Conservation (phyloP, 140 eudicot species). For the Ambrosia hybrid region DNA sequence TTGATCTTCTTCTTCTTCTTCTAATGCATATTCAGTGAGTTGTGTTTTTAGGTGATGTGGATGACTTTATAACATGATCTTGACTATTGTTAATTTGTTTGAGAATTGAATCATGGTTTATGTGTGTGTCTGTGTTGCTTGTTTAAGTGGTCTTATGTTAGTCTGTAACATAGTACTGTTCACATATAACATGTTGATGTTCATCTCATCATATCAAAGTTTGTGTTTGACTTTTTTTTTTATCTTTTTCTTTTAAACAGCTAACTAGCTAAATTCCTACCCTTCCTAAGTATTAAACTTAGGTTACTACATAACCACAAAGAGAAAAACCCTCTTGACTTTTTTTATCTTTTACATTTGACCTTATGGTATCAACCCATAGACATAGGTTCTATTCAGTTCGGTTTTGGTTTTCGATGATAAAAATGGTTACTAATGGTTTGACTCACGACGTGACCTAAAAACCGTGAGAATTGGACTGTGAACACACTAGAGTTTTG, state of each 20-base stretch:
- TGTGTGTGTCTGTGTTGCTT: too few species aligned
- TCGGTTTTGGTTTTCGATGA: too few species aligned
- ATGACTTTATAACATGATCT: not conserved
- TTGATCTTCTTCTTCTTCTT: not conserved
- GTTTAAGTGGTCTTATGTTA: constrained; percentile 5
- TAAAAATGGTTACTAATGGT: too few species aligned
- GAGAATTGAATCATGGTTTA: too few species aligned
- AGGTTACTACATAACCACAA: too few species aligned
- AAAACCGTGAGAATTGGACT: too few species aligned
- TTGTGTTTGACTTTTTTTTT: not conserved
- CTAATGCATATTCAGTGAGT: constrained; percentile 3
- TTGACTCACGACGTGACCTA: too few species aligned
- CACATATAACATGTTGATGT: not conserved
- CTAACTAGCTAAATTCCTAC: too few species aligned
- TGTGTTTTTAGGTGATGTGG: constrained; percentile 6
- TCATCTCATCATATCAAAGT: constrained; percentile 20
- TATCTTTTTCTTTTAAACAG: too few species aligned
- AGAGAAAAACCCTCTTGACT: not conserved
- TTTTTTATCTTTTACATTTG: not conserved
- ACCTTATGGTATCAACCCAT: constrained; percentile 4
- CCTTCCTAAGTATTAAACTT: too few species aligned
- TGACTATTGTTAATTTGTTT: not conserved
- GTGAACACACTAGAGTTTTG: too few species aligned
- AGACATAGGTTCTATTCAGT: not conserved
- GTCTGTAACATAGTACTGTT: too few species aligned